Evolutionary conservation across 2,329 filamentous ascomycete genomes (phyloP), one percentile per base, ranked within the genome.

Genomic region (Davidsoniella eucalypti): DNA sequence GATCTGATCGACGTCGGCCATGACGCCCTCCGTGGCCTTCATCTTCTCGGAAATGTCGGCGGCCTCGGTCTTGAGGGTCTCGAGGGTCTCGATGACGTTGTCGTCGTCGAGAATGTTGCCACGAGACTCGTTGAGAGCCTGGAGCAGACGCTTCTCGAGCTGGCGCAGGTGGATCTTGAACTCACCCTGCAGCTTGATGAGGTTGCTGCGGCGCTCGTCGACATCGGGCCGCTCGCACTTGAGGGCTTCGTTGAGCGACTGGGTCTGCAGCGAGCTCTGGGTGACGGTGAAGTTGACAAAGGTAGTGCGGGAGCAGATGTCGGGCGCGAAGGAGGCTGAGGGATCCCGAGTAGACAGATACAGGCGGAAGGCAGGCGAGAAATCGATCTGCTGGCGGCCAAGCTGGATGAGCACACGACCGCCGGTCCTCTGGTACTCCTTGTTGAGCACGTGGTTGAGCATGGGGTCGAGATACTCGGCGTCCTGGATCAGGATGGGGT

Each of bases 231-330:
- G 80, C 70, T 98, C 92, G 12, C 88, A 94, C 65, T 96, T 96
- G 60, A 98, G 76, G 33, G 96, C 92, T 56, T 98, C 88, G 58
- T 95, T 95, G 57, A 98, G 78, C 1, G 92, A 95, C 66, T 98
- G 92, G 2, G 92, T 96, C 68, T 94, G 92, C 61, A 98, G 73
- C 72, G 90, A 96, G 75, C 92, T 95, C 68, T 96, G 90, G 4
- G 92, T 98, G 55, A 98, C 90, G 1, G 93, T 96, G 59, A 98
- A 98, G 68, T 98, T 98, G 74, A 98, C 92, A 66, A 98, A 94
- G 0, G 93, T 98, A 5, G 92, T 96, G 60, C 93, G 79, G 71
- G 87, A 94, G 78, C 93, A 98, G 56, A 98, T 87, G 61, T 98
- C 92, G 0, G 92, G 93, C 6, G 92, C 80, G 63, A 98, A 98